phyloP scores from a whole-genome alignment of 257 asterid genomes.

The Fraxinus cuspidata region DNA sequence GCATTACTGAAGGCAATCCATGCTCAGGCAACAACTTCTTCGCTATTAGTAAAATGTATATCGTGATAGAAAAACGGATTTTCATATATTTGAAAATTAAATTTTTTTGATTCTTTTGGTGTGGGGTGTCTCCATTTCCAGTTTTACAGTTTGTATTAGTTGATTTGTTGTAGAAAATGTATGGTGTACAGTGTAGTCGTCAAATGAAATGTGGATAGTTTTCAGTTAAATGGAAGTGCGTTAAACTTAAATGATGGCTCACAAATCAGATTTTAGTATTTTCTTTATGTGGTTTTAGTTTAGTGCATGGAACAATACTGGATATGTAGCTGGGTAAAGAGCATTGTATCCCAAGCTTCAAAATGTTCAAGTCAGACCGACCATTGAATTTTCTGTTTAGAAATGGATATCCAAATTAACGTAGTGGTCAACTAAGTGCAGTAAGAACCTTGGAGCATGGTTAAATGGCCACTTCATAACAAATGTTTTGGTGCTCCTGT shows the following conservation, averaged over 20 bases:
- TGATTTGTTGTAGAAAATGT: constrained; percentile 30
- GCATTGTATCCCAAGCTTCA: too few relatives aligned
- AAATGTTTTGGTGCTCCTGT: too few relatives aligned
- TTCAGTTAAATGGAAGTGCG: neutral
- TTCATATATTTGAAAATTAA: constrained; percentile 18
- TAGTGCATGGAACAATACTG: too few relatives aligned
- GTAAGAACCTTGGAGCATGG: too few relatives aligned
- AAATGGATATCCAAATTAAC: too few relatives aligned
- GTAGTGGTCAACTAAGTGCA: too few relatives aligned
- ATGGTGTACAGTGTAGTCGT: constrained; percentile 14
- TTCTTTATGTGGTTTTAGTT: neutral
- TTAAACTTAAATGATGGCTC: neutral
- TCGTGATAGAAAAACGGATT: constrained; percentile 18
- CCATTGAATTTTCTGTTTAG: too few relatives aligned
- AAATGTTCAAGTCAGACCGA: too few relatives aligned
- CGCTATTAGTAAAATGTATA: constrained; percentile 20
- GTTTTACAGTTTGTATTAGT: constrained; percentile 31
- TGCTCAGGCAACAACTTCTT: constrained; percentile 26
- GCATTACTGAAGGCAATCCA: constrained; percentile 43
- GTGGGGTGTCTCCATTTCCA: constrained; percentile 29
- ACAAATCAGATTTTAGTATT: neutral
- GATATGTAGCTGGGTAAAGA: too few relatives aligned
- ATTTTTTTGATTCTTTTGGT: constrained; percentile 44
- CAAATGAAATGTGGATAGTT: neutral
- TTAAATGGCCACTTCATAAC: too few relatives aligned